Percentiles rank a stretch among this genome's conserved stretches.
Conservation (phyloP, 805 yeast genomes). For the Monosporozyma aquatica region DNA sequence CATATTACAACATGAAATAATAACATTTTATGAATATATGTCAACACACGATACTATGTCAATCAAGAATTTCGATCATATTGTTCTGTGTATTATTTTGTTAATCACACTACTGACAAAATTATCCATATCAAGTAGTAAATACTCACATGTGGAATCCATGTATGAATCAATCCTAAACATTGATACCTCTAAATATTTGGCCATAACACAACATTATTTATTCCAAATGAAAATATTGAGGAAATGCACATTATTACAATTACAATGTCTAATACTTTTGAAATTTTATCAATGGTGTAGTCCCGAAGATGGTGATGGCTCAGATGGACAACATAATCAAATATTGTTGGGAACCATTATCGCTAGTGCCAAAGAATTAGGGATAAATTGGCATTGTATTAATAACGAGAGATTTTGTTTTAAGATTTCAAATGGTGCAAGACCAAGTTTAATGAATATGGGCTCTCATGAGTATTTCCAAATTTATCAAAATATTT, state of each 20-base stretch:
- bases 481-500: constrained; percentile 15
- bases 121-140: constrained; percentile 18
- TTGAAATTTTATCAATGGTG: constrained; percentile 28
- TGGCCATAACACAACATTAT: constrained; percentile 20
- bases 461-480: constrained; percentile 13
- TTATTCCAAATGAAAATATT: constrained; percentile 19
- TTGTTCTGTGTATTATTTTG: constrained; percentile 18
- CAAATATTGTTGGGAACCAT: constrained; percentile 25
- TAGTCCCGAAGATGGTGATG: constrained; percentile 30
- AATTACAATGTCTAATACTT: constrained; percentile 21
- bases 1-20: constrained; percentile 11
- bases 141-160: neutral
- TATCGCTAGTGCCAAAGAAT: constrained; percentile 22
- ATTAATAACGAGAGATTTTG: constrained; percentile 12
- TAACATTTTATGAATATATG: constrained; percentile 12
- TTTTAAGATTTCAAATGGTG: constrained; percentile 13
- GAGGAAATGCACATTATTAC: constrained; percentile 24
- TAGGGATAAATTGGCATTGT: constrained; percentile 25
- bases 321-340: constrained; percentile 22
- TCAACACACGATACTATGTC: constrained; percentile 7
- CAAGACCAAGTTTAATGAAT: constrained; percentile 15
- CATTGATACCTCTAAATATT: constrained; percentile 18
- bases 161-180: constrained; percentile 7
- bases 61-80: constrained; percentile 19
- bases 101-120: constrained; percentile 20